Base-by-base conservation (phyloP, 2,329 filamentous ascomycete genomes). In the Gliomastix tumulicola region DNA sequence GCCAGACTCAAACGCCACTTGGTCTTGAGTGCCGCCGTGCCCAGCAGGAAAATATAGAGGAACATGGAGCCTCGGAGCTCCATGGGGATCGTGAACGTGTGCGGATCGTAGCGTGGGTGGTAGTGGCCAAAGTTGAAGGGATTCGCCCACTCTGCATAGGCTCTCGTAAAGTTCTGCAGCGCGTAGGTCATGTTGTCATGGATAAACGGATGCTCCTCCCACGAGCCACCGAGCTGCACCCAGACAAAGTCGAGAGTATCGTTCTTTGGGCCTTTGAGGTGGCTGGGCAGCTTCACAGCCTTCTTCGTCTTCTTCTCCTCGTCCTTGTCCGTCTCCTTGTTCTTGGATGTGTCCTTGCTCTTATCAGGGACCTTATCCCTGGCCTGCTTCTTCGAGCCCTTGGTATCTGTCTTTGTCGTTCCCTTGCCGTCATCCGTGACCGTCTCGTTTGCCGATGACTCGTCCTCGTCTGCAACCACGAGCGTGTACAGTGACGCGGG, bases 71-170 rank as follows among this genome's bases (percentile, higher is more conserved):
- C 60, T 4, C 61, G 57, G 5, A 65, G 48, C 33, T 65, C 61
- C 53, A 63, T 62, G 3, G 61, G 61, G 16, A 65, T 63, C 5
- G 61, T 65, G 32, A 59, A 65, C 0, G 59, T 62, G 35, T 65
- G 61, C 7, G 61, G 60, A 36, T 65, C 60, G 39, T 63, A 63
- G 6, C 60, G 58, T 10, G 59, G 48, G 33, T 63, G 57, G 30
- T 61, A 59, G 21, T 60, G 55, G 6, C 53, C 53, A 33, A 59
- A 62, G 44, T 56, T 61, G 50, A 63, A 64, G 2, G 59, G 59
- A 30, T 64, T 64, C 10, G 57, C 61, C 60, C 60, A 65, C 36
- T 65, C 59, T 1, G 51, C 45, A 21, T 61, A 62, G 2, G 49
- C 50, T 12, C 57, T 45, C 2, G 56, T 58, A 36, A 64, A 65